phyloP scores from a whole-genome alignment of 768 basidiomycete genomes.

The Goffeauzyma gilvescens region DNA sequence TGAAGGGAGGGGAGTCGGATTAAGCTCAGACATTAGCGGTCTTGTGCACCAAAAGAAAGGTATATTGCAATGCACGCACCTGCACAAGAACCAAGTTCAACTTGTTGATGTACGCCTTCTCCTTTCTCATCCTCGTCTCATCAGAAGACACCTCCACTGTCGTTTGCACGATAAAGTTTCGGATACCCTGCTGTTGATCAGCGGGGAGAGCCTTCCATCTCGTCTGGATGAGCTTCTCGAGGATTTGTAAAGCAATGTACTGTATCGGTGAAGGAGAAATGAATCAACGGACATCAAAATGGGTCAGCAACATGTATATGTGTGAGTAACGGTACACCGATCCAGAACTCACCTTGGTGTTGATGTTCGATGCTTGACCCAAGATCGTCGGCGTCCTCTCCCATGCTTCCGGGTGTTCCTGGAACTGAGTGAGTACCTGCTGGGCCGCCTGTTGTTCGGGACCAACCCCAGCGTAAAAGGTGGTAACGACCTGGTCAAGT shows the following conservation, averaged over 20 bases:
- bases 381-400: conserved; percentile 87
- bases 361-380: conserved; percentile 61
- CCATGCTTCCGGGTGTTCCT: conserved; percentile 92
- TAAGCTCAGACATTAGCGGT: too few species aligned
- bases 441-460: conserved; percentile 92
- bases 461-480: conserved; percentile 71
- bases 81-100: conserved; percentile 89
- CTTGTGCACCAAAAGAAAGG: neutral
- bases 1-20: too few species aligned
- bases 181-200: conserved; percentile 83
- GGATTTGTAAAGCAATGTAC: conserved; percentile 92
- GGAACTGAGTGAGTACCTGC: conserved; percentile 81
- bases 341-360: conserved; percentile 41
- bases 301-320: neutral
- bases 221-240: conserved; percentile 84
- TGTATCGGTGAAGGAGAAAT: conserved; percentile 32
- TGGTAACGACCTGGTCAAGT: conserved; percentile 81
- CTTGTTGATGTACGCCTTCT: conserved; percentile 73
- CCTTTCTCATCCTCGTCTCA: conserved; percentile 65
- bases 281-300: neutral
- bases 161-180: conserved; percentile 85
- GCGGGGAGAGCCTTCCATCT: conserved; percentile 92
- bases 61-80: conserved; percentile 36
- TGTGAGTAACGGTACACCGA: neutral
- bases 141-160: conserved; percentile 87